These are phyloP conservation scores for Coffea eugenioides DNA, from an alignment of 257 asterid species.

Conservation along the genomic window DNA sequence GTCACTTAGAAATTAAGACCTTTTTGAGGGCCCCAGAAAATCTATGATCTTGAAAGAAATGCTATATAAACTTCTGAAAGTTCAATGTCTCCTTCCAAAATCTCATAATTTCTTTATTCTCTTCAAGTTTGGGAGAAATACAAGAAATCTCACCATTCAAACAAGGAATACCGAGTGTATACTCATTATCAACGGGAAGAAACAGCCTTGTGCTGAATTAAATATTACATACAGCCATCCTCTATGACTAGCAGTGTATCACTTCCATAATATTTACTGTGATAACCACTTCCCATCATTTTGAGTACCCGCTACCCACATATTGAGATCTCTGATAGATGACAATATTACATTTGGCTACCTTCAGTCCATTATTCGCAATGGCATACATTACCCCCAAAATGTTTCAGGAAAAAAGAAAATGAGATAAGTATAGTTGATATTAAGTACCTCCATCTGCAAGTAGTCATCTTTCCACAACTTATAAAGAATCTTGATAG, in stretches of 20 bases:
- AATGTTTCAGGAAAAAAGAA: not conserved
- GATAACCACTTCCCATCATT: no score
- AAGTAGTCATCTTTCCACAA: slow-evolving; percentile 83
- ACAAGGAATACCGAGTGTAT: no score
- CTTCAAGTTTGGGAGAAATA: no score
- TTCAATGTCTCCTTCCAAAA: not conserved
- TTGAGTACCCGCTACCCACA: no score
- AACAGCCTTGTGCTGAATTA: no score
- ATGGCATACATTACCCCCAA: not conserved
- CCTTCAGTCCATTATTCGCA: no score
- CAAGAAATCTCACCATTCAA: no score
- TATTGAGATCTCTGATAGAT: no score
- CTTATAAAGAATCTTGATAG: slow-evolving; percentile 58
- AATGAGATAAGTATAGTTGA: not conserved
- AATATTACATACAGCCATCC: no score
- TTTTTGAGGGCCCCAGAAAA: not conserved
- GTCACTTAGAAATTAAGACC: not conserved
- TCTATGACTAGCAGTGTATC: not conserved
- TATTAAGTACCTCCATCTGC: slow-evolving; percentile 70
- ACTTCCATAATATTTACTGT: no score
- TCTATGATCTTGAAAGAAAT: not conserved
- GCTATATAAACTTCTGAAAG: not conserved
- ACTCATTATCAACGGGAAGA: no score
- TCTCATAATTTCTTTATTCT: no score
- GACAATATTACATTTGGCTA: not conserved